Percentiles rank a stretch among this genome's conserved stretches.
These are phyloP conservation scores for Serendipita indica DNA, from an alignment of 768 basidiomycete genomes.

Conservation along the genomic window DNA sequence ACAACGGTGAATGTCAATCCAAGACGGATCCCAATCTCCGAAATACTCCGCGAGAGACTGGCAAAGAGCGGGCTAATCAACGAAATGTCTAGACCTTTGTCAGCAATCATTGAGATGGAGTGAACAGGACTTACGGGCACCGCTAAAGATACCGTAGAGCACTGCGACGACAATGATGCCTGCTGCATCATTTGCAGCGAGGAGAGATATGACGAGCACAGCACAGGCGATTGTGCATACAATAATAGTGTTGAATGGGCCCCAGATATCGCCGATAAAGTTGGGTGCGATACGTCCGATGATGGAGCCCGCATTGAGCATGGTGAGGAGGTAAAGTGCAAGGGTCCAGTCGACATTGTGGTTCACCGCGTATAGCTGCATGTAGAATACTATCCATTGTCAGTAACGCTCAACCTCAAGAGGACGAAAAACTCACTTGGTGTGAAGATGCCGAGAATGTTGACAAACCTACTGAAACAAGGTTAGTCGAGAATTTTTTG, in stretches of 20 bases:
- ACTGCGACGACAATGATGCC: conserved; percentile 11
- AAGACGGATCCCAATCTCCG: neutral
- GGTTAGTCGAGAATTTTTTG: too few relatives aligned
- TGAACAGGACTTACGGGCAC: too few relatives aligned
- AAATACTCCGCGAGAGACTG: neutral
- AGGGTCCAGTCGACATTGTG: conserved; percentile 12
- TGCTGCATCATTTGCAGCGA: conserved; percentile 7
- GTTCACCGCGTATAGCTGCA: conserved; percentile 13
- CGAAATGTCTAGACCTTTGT: too few relatives aligned
- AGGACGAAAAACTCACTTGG: too few relatives aligned
- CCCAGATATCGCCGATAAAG: conserved; percentile 21
- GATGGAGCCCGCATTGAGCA: conserved; percentile 26
- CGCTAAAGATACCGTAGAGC: conserved; percentile 15
- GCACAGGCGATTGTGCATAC: neutral
- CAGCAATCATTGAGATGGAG: too few relatives aligned
- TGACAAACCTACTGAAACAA: neutral
- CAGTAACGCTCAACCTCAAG: too few relatives aligned
- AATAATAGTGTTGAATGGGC: conserved; percentile 18
- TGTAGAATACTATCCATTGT: too few relatives aligned
- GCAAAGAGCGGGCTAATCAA: neutral
- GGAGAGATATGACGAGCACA: conserved; percentile 12
- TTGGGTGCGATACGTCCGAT: conserved; percentile 27
- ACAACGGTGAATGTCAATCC: too few relatives aligned
- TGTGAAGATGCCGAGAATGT: neutral
- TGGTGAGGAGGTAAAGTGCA: conserved; percentile 20